phyloP scores from a whole-genome alignment of 2,329 filamentous ascomycete genomes.

The Epicoccum sorghinum region DNA sequence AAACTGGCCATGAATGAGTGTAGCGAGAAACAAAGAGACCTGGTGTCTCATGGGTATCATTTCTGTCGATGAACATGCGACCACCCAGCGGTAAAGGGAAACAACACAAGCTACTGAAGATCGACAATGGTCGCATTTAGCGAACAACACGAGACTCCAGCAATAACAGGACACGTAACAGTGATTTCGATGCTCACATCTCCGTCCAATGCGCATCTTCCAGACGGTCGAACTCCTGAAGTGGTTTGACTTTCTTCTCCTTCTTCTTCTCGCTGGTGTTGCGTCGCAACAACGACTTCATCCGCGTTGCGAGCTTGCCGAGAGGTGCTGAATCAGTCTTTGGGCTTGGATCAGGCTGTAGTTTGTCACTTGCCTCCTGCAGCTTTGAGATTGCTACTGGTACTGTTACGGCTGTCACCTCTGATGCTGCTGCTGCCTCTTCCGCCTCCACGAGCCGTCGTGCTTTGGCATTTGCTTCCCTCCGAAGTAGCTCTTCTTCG shows the following conservation, averaged over 20 bases:
- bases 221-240: conserved; percentile 37
- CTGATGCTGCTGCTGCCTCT: conserved; percentile 1
- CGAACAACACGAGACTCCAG: not conserved
- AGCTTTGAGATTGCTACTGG: not conserved
- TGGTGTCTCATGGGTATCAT: conserved; percentile 9
- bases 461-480: conserved; percentile 22
- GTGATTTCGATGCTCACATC: conserved; percentile 25
- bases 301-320: conserved; percentile 36
- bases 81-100: conserved; percentile 4
- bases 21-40: not conserved
- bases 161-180: not conserved
- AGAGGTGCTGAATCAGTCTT: conserved; percentile 28
- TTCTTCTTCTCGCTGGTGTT: conserved; percentile 33
- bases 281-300: conserved; percentile 40
- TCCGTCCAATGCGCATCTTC: conserved; percentile 47
- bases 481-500: conserved; percentile 17
- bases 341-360: conserved; percentile 16
- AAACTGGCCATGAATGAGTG: not conserved
- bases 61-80: conserved; percentile 4
- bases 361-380: conserved; percentile 12
- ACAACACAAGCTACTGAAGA: too few species aligned
- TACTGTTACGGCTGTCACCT: not conserved
- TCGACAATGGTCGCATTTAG: too few species aligned
- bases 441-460: conserved; percentile 21
- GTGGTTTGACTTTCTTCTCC: conserved; percentile 27